phyloP scores from a whole-genome alignment of 1,284 basidiomycete genomes.

The Heimioporus punctisporus region DNA sequence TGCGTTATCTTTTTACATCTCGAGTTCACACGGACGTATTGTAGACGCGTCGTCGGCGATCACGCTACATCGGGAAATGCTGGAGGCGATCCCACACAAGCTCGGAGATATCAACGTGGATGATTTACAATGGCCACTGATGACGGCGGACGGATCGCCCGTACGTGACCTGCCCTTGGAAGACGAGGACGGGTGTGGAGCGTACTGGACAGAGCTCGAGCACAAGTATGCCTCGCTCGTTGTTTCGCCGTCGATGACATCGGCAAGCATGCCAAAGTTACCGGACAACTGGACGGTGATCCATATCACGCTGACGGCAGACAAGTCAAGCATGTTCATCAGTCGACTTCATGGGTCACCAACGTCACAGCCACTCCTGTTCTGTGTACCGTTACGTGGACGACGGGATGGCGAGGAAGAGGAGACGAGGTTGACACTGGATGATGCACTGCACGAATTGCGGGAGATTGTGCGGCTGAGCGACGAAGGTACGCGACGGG shows the following conservation, averaged over 20 bases:
- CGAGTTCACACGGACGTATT: not conserved
- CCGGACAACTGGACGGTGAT: conserved; percentile 87
- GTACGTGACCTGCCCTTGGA: no score
- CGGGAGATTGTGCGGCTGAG: conserved; percentile 78
- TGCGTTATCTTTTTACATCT: not conserved
- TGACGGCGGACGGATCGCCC: conserved; percentile 42
- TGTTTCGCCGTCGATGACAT: conserved; percentile 20
- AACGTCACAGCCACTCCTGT: conserved; percentile 68
- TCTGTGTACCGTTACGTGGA: conserved; percentile 89
- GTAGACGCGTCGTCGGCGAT: conserved; percentile 72
- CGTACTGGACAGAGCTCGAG: conserved; percentile 39
- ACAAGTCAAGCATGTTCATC: conserved; percentile 84
- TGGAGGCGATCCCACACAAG: conserved; percentile 72
- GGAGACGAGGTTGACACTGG: conserved; percentile 69
- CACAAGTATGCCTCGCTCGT: conserved; percentile 27
- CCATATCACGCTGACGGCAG: conserved; percentile 82
- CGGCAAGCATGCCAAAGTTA: conserved; percentile 41
- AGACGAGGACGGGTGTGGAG: conserved; percentile 3
- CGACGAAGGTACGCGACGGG: conserved; percentile 77
- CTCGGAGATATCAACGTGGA: conserved; percentile 49
- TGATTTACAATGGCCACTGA: conserved; percentile 71
- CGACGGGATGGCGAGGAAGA: conserved; percentile 76
- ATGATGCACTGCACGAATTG: conserved; percentile 76
- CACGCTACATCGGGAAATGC: conserved; percentile 80
- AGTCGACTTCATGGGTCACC: conserved; percentile 71